Percentiles rank a stretch among this genome's conserved stretches.
Evolutionary conservation across 495 filamentous ascomycete genomes (phyloP).

Genomic region (Daldinia loculata): DNA sequence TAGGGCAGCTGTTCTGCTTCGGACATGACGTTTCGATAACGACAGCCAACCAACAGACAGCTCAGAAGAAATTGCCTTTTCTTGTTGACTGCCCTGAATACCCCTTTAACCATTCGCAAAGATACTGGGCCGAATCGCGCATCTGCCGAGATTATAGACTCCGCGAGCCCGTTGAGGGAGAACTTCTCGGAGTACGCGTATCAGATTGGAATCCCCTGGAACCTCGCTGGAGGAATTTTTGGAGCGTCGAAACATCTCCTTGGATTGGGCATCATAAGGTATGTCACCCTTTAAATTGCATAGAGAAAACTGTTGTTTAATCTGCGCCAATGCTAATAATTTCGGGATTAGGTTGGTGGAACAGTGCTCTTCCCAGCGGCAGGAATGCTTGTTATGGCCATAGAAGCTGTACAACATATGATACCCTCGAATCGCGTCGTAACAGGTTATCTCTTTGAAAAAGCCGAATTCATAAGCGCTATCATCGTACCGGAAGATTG

Average conservation of each 20-base stretch:
- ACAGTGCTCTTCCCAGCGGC: conserved; percentile 61
- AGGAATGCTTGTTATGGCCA: conserved; percentile 59
- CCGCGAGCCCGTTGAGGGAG: conserved; percentile 48
- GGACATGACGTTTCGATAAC: conserved; percentile 41
- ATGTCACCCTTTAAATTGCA: not conserved
- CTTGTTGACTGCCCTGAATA: conserved; percentile 48
- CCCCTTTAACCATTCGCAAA: conserved; percentile 52
- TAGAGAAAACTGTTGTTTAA: not conserved
- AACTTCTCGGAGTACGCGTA: conserved; percentile 54
- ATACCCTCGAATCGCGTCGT: conserved; percentile 21
- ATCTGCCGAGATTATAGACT: conserved; percentile 54
- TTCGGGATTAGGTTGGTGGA: not conserved
- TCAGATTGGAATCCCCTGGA: conserved; percentile 49
- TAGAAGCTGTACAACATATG: conserved; percentile 54
- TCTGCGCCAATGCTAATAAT: not conserved
- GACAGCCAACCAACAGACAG: conserved; percentile 29
- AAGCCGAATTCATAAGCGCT: conserved; percentile 41
- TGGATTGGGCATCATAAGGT: conserved; percentile 57
- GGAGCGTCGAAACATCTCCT: conserved; percentile 50
- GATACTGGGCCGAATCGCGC: conserved; percentile 54
- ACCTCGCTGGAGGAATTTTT: conserved; percentile 55
- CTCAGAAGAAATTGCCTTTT: conserved; percentile 39
- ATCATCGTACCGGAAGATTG: conserved; percentile 41
- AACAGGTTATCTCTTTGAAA: conserved; percentile 40
- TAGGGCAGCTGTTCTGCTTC: conserved; percentile 46